phyloP scores from a whole-genome alignment of 2,329 filamentous ascomycete genomes.

The Thermoascus crustaceus region DNA sequence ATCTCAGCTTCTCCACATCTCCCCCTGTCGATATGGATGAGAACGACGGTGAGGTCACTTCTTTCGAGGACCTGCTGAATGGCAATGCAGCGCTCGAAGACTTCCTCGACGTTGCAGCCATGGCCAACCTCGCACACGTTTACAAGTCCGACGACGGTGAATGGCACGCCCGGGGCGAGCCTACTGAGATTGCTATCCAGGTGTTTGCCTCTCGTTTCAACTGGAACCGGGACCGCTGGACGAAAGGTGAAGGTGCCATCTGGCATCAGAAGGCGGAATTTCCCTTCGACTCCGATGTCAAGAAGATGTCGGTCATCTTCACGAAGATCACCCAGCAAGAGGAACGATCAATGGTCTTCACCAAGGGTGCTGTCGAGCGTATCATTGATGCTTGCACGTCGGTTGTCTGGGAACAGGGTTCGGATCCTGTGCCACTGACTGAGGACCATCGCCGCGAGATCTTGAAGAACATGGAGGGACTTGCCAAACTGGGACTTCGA shows the following conservation, averaged over 20 bases:
- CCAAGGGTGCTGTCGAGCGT: constrained; percentile 55
- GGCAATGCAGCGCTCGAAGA: constrained; percentile 44
- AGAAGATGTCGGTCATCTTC: constrained; percentile 69
- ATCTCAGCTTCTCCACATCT: constrained; percentile 34
- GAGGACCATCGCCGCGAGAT: constrained; percentile 49
- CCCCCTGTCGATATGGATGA: constrained; percentile 22
- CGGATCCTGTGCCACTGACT: constrained; percentile 39
- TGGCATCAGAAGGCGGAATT: no score
- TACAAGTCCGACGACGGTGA: constrained; percentile 47
- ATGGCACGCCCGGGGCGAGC: no score
- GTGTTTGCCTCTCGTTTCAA: no score
- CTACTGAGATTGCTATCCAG: no score
- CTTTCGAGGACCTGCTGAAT: constrained; percentile 31
- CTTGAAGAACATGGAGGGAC: constrained; percentile 59
- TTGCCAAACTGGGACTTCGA: constrained; percentile 59
- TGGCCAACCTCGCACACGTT: constrained; percentile 59
- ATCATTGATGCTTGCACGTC: constrained; percentile 55
- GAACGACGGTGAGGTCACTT: constrained; percentile 17
- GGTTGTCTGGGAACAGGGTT: constrained; percentile 39
- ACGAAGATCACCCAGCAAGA: constrained; percentile 16
- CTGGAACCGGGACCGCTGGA: no score
- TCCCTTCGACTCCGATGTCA: constrained; percentile 65
- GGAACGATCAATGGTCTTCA: constrained; percentile 28
- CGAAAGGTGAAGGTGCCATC: no score
- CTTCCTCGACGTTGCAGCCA: constrained; percentile 55